Conservation (phyloP, 805 yeast genomes). For the Nakazawaea anatomiae region DNA sequence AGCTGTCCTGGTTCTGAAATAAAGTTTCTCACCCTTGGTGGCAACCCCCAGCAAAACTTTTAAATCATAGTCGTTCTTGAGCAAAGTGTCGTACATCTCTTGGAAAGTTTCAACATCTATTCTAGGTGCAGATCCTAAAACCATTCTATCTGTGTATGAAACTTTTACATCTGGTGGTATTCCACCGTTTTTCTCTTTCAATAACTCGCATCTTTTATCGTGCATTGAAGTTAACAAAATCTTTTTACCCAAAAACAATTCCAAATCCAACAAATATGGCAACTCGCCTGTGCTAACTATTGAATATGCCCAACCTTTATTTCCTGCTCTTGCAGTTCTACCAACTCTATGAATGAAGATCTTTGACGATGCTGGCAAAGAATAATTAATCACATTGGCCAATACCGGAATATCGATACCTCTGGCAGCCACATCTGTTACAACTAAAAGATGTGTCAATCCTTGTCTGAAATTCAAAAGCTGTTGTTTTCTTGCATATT, state of each 20-base stretch:
- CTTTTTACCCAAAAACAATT: constrained; percentile 82
- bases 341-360: constrained; percentile 97
- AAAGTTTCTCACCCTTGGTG: constrained; percentile 80
- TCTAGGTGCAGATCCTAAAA: constrained; percentile 81
- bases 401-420: constrained; percentile 97
- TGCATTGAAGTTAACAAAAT: constrained; percentile 65
- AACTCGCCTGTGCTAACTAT: constrained; percentile 79
- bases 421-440: constrained; percentile 97
- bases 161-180: constrained; percentile 50
- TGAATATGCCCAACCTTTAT: constrained; percentile 95
- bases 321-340: constrained; percentile 99
- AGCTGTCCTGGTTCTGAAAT: constrained; percentile 75
- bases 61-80: constrained; percentile 65
- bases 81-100: constrained; percentile 62
- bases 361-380: constrained; percentile 88
- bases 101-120: constrained; percentile 58
- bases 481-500: constrained; percentile 88
- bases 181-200: constrained; percentile 32
- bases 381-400: constrained; percentile 89
- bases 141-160: constrained; percentile 69
- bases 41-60: constrained; percentile 64
- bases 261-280: constrained; percentile 87
- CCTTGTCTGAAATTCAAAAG: constrained; percentile 82
- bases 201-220: constrained; percentile 50
- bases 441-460: constrained; percentile 79